Evolutionary conservation across 2,329 filamentous ascomycete species (phyloP), one percentile per base, ranked within the genome.

Genomic region (Bretziella fagacearum): DNA sequence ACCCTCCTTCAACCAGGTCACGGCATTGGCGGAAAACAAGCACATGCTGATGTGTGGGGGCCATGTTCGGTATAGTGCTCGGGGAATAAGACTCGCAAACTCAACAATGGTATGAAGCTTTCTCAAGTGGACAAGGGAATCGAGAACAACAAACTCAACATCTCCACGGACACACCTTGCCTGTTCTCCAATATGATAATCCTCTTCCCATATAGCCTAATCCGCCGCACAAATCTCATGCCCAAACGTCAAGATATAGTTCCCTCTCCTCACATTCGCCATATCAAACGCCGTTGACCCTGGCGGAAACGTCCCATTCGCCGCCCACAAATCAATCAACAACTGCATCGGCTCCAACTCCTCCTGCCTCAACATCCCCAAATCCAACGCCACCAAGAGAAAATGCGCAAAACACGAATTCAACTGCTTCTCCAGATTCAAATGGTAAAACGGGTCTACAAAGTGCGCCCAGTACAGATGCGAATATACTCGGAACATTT

Each of bases 391-490:
- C 5, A 78, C 78, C 11, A 78, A 70, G 51, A 81, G 69, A 54
- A 81, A 83, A 61, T 82, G 78, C 49, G 77, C 77, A 56, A 83
- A 82, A 60, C 77, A 80, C 60, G 77, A 81, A 64, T 83, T 82
- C 49, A 82, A 66, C 55, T 80, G 76, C 56, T 80, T 74, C 57
- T 74, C 71, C 22, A 74, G 63, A 62, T 76, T 79, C 53, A 82
- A 70, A 57, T 82, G 76, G 63, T 79, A 81, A 62, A 81, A 81
- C 6, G 78, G 78, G 50, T 79, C 76, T 53, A 75, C 63, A 62
- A 79, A 93, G 63, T 93, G 84, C 51, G 82, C 80, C 68, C 86
- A 87, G 66, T 93, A 93, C 52, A 93, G 75, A 63, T 93, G 84
- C 39, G 84, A 81, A 58, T 93, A 93, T 55, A 89, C 84, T 49